Evolutionary conservation across 2,329 filamentous ascomycete species (phyloP).

Genomic region (Hypoxylon sp.): DNA sequence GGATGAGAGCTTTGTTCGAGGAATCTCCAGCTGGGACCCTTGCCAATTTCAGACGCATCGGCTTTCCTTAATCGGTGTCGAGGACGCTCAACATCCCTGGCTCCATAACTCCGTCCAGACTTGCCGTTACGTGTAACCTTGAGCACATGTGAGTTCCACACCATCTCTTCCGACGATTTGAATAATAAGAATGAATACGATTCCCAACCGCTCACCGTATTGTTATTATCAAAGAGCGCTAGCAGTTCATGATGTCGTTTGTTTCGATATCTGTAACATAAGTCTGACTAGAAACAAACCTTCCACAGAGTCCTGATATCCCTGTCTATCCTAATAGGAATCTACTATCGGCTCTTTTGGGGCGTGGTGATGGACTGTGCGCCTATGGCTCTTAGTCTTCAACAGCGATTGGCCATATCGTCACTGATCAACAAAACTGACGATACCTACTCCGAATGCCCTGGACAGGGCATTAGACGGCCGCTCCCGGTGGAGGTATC

Average conservation of each 20-base stretch:
- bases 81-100: slow-evolving; percentile 30
- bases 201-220: slow-evolving; percentile 33
- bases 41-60: slow-evolving; percentile 40
- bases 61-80: slow-evolving; percentile 43
- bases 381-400: slow-evolving; percentile 21
- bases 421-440: slow-evolving; percentile 44
- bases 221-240: slow-evolving; percentile 14
- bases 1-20: slow-evolving; percentile 32
- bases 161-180: slow-evolving; percentile 32
- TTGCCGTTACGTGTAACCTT: slow-evolving; percentile 43
- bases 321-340: slow-evolving; percentile 20
- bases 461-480: no score
- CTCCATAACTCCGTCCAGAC: slow-evolving; percentile 39
- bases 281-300: slow-evolving; percentile 31
- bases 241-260: slow-evolving; percentile 22
- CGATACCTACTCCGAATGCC: no score
- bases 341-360: slow-evolving; percentile 5
- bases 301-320: slow-evolving; percentile 17
- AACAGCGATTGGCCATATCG: slow-evolving; percentile 31
- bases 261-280: slow-evolving; percentile 26
- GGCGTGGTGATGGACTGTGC: slow-evolving; percentile 21
- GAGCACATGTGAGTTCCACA: slow-evolving; percentile 41
- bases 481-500: slow-evolving; percentile 14
- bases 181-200: slow-evolving; percentile 39
- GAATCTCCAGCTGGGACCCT: slow-evolving; percentile 23